Evolutionary conservation across 1,284 basidiomycete genomes (phyloP).

Genomic region (Wolfiporia cocos): DNA sequence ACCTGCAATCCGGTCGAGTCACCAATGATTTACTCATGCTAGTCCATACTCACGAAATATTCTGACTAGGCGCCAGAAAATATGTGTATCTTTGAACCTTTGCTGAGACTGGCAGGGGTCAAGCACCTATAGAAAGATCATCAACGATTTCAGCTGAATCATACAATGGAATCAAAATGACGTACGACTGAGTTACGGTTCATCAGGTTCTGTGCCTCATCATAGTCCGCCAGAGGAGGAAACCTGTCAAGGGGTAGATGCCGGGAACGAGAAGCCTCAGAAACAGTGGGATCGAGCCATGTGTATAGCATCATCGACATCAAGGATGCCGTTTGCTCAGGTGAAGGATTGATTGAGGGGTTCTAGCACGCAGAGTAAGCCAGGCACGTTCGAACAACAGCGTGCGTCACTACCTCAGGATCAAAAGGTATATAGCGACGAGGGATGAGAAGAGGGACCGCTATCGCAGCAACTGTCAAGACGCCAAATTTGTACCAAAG

Average conservation of each 20-base stretch:
- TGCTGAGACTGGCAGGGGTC: conserved; percentile 13
- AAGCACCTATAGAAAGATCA: not conserved
- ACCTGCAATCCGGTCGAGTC: not conserved
- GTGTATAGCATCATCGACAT: conserved; percentile 49
- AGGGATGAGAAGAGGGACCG: conserved; percentile 37
- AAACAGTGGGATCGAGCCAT: conserved; percentile 40
- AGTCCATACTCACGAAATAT: conserved; percentile 13
- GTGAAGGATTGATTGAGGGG: conserved; percentile 38
- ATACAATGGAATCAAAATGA: conserved; percentile 17
- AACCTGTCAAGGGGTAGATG: conserved; percentile 25
- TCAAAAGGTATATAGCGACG: conserved; percentile 34
- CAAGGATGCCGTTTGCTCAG: conserved; percentile 62
- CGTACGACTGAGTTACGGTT: too few relatives aligned
- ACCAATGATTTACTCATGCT: not conserved
- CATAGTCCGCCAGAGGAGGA: conserved; percentile 41
- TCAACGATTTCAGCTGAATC: not conserved
- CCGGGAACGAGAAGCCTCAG: conserved; percentile 17
- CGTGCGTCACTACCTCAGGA: conserved; percentile 27
- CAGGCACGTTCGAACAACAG: not conserved
- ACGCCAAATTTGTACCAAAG: conserved; percentile 28
- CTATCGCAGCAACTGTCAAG: conserved; percentile 29
- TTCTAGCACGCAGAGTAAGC: conserved; percentile 23
- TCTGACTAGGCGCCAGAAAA: conserved; percentile 24
- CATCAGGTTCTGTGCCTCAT: conserved; percentile 32
- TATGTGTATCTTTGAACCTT: conserved; percentile 13